phyloP scores from a whole-genome alignment of 768 basidiomycete genomes.

The Coprinopsis sp. region DNA sequence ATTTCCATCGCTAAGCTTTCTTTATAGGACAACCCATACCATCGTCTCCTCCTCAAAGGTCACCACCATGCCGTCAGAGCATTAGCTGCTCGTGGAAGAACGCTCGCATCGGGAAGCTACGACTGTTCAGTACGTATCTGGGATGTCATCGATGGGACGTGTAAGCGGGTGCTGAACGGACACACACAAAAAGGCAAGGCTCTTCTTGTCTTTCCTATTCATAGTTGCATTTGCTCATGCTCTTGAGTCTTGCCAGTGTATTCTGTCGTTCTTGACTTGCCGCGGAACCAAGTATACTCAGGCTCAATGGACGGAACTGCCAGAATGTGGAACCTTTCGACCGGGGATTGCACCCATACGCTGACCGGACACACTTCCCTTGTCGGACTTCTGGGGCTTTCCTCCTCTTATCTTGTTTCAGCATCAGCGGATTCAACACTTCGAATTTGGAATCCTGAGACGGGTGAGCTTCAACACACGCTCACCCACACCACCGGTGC shows the following conservation, averaged over 20 bases:
- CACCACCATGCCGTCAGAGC: conserved; percentile 91
- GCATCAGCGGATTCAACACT: conserved; percentile 96
- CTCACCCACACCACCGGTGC: conserved; percentile 90
- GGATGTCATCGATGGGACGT: conserved; percentile 83
- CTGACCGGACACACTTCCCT: conserved; percentile 91
- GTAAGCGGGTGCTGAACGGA: conserved; percentile 75
- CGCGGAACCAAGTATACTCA: conserved; percentile 86
- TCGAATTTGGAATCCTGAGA: conserved; percentile 89
- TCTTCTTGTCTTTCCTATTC: conserved; percentile 5
- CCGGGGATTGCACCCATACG: conserved; percentile 73
- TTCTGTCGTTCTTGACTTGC: conserved; percentile 85
- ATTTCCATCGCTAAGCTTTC: conserved; percentile 5
- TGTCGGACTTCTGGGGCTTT: conserved; percentile 88
- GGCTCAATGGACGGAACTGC: conserved; percentile 98
- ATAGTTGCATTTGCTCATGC: background rate
- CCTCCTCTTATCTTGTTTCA: conserved; percentile 85
- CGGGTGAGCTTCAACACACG: conserved; percentile 72
- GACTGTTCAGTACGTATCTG: conserved; percentile 93
- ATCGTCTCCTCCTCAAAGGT: conserved; percentile 76
- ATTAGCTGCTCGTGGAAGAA: conserved; percentile 87
- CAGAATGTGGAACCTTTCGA: conserved; percentile 86
- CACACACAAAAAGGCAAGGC: conserved; percentile 85
- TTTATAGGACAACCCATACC: conserved; percentile 82
- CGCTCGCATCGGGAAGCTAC: conserved; percentile 92
- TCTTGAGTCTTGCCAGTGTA: conserved; percentile 57